Evolutionary conservation across 306 rosid species (phyloP).

Genomic region (Cucumis cinereus): DNA sequence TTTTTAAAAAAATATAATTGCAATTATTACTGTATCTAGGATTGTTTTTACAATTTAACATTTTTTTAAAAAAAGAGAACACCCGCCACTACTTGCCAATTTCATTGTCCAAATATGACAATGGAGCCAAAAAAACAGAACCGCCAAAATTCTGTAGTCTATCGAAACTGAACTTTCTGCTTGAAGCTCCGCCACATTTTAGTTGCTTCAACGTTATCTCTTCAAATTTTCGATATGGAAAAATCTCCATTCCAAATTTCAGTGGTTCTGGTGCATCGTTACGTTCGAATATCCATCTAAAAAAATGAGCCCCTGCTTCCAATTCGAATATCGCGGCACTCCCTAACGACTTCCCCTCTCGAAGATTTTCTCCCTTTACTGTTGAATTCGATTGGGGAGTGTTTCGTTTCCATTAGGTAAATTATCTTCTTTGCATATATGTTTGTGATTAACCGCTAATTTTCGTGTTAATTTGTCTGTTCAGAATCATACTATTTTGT

Average conservation of each 20-base stretch:
- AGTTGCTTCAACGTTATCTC: constrained; percentile 47
- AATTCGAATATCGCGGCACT: not conserved
- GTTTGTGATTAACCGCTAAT: not conserved
- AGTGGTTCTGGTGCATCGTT: constrained; percentile 68
- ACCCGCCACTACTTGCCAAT: not conserved
- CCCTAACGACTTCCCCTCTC: not conserved
- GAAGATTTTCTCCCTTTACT: not conserved
- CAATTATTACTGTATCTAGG: too few relatives aligned
- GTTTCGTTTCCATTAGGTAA: not conserved
- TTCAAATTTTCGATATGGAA: not conserved
- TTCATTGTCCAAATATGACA: not conserved
- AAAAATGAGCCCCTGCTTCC: not conserved
- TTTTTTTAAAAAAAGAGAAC: not conserved
- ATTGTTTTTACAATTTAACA: too few relatives aligned
- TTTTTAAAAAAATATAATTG: too few relatives aligned
- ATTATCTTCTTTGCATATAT: not conserved
- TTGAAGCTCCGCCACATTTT: constrained; percentile 71
- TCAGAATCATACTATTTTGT: too few relatives aligned
- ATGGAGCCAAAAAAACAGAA: not conserved
- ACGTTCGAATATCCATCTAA: constrained; percentile 7
- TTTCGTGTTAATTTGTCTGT: not conserved
- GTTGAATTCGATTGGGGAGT: not conserved
- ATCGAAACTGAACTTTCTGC: not conserved
- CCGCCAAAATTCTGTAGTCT: not conserved
- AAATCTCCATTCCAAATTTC: constrained; percentile 41